Base-by-base conservation (phyloP, 1,139 yeast genomes). In the Suhomyces kunorum region DNA sequence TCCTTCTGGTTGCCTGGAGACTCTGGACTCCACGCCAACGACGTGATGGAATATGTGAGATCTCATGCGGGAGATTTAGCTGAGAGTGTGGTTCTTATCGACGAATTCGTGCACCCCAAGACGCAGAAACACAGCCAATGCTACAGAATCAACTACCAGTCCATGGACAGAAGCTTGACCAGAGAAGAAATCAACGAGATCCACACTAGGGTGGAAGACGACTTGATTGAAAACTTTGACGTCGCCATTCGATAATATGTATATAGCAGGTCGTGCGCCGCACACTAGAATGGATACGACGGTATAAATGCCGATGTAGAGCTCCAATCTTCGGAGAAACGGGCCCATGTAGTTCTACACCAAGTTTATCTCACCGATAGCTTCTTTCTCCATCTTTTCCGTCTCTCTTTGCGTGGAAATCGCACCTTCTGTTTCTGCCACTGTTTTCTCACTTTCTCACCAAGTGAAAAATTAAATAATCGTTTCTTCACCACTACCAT, bases 141-240 rank as follows among this genome's bases (percentile, higher is more conserved):
- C 64, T 92, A 87, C 72, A 74, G 98, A 54, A 78, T 92, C 42
- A 84, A 85, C 58, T 92, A 89, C 64, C 98, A 92, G 64, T 86
- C 96, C 1, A 90, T 94, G 98, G 98, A 92, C 55, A 76, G 96
- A 56, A 85, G 84, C 45, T 71, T 92, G 50, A 88, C 95, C 24
- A 87, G 86, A 58, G 80, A 76, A 1, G 97, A 89, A 59, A 76
- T 90, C 44, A 89, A 89, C 56, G 68, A 58, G 1, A 67, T 87
- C 37, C 96, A 90, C 56, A 74, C 74, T 6, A 60, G 68, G 35
- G 87, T 89, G 14, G 80, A 86, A 50, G 50, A 61, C 1, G 77
- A 76, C 24, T 71, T 89, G 52, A 67, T 68, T 15, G 57, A 67
- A 3, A 66, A 62, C 40, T 84, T 75, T 55, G 68, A 72, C 8